These are phyloP conservation scores for Oenanthe javanica DNA, from an alignment of 140 eudicot species.

Conservation along the genomic window DNA sequence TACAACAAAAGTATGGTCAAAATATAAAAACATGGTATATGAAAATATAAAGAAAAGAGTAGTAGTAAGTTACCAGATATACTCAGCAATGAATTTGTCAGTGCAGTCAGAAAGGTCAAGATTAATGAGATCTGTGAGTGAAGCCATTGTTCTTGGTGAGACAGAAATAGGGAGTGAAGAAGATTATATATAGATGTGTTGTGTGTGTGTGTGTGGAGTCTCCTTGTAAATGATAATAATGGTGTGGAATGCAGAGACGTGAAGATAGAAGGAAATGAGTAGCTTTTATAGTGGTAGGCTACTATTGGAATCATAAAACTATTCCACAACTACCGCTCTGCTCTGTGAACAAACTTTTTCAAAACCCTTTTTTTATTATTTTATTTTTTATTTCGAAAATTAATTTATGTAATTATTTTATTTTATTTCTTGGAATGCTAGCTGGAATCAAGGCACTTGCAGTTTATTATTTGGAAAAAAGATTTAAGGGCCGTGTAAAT, in stretches of 20 bases:
- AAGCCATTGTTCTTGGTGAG: conserved; percentile 21
- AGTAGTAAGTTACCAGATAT: conserved; percentile 38
- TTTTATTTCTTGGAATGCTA: too few species aligned
- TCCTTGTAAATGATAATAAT: not conserved
- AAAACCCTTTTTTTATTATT: not conserved
- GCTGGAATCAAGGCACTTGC: too few species aligned
- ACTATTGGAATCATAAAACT: not conserved
- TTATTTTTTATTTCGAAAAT: too few species aligned
- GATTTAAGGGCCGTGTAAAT: too few species aligned
- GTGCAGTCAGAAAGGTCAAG: conserved; percentile 50
- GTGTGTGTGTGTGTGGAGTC: not conserved
- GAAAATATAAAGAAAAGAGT: not conserved
- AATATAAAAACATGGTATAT: not conserved
- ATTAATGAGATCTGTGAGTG: conserved; percentile 47
- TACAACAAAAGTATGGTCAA: not conserved
- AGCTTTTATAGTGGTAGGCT: conserved; percentile 5
- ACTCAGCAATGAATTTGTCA: conserved; percentile 63
- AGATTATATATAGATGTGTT: not conserved
- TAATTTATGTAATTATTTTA: too few species aligned
- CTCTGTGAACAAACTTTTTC: not conserved
- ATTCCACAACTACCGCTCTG: conserved; percentile 9
- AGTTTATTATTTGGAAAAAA: too few species aligned
- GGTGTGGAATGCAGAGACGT: not conserved
- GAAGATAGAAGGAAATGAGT: not conserved
- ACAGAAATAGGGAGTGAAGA: not conserved